Base-by-base conservation (phyloP, 352 stramenopile species). In the Globisporangium solare region DNA sequence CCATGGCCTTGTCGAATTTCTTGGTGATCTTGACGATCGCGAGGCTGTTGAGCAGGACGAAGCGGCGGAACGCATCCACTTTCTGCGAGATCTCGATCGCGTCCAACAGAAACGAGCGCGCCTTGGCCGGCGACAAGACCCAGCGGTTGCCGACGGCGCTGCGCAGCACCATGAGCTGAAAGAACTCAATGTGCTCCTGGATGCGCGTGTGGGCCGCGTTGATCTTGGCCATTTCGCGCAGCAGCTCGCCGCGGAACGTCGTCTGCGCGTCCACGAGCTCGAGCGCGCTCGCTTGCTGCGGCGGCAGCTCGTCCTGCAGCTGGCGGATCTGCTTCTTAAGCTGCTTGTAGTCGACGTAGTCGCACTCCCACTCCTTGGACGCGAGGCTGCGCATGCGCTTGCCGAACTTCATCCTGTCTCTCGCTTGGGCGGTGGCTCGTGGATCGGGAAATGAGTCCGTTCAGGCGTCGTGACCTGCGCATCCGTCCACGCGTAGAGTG, bases 341-440 rank as follows among this genome's bases (percentile, higher is more conserved):
- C 24, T 68, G 66, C 64, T 92, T 92, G 76, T 92, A 92, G 70
- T 92, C 78, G 13, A 92, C 77, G 66, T 89, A 92, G 67, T 83
- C 76, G 55, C 51, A 40, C 14, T 68, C 70, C 82, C 82, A 92
- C 18, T 79, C 68, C 17, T 71, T 66, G 24, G 71, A 73, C 49
- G 71, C 73, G 35, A 92, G 71, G 39, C 71, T 79, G 21, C 82
- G 82, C 66, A 90, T 83, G 48, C 82, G 82, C 61, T 92, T 92
- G 68, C 82, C 82, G 48, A 92, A 92, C 72, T 92, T 92, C 79
- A 92, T 92, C 14, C 35, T 20, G 54, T 55, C 4, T 20, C 27
- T 35, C 22, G 7, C n/a, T 43, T 43, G 32, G 2, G 15, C 61
- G 2, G 13, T 51, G 18, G 61, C 56, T 17, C 39, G 18, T 31